phyloP scores from a whole-genome alignment of 179 eudicot genomes.

The Drosera spatulata region DNA sequence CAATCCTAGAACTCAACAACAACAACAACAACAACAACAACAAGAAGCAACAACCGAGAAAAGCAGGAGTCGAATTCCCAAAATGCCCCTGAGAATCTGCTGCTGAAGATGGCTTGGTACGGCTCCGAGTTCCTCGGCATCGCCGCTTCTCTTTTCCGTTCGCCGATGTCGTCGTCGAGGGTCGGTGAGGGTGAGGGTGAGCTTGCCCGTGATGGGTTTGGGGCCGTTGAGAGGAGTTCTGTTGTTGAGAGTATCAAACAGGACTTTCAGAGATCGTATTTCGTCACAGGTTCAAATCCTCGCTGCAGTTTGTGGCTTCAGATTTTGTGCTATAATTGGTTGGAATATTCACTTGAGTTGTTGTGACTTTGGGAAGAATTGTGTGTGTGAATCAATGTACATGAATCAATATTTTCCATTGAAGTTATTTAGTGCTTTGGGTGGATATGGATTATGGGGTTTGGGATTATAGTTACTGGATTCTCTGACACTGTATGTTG shows the following conservation, averaged over 20 bases:
- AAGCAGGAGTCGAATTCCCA: no score
- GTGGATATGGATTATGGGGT: no score
- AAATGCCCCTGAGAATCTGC: constrained; percentile 30
- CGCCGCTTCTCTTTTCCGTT: constrained; percentile 70
- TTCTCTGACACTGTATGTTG: no score
- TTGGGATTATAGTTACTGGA: no score
- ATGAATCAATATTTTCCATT: no score
- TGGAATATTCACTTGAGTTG: no score
- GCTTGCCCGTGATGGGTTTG: constrained; percentile 35
- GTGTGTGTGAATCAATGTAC: no score
- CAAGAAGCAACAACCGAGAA: no score
- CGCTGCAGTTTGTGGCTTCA: background rate
- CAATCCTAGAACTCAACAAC: no score
- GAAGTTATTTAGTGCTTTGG: no score
- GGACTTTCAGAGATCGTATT: constrained; percentile 75
- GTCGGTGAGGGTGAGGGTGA: background rate
- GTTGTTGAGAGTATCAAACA: constrained; percentile 70
- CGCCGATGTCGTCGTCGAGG: constrained; percentile 19
- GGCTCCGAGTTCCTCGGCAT: constrained; percentile 85
- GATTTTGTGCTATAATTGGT: background rate
- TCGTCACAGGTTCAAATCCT: constrained; percentile 58
- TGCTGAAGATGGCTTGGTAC: constrained; percentile 90
- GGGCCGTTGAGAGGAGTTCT: constrained; percentile 42
- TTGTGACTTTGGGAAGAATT: no score
- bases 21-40: no score